phyloP scores from a whole-genome alignment of 2,329 filamentous ascomycete genomes.

The Ilyonectria robusta region DNA sequence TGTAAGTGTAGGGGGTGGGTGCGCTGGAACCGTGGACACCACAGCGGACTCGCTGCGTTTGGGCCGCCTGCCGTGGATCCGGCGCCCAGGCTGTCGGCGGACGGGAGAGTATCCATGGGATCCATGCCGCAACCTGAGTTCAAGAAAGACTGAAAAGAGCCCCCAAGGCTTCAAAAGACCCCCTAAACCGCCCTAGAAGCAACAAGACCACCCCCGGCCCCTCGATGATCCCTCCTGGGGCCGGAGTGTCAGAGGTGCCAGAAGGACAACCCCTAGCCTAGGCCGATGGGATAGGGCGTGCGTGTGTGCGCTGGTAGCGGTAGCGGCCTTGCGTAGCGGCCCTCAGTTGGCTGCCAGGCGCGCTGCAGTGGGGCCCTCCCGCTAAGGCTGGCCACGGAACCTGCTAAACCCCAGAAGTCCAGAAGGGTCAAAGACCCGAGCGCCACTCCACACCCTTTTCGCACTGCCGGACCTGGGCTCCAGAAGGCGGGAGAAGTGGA shows the following conservation, averaged over 20 bases:
- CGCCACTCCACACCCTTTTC: conserved; percentile 24
- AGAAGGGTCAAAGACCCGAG: conserved; percentile 37
- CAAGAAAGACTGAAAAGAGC: not conserved
- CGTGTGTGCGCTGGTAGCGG: not conserved
- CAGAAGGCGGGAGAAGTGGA: conserved; percentile 13
- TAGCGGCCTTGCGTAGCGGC: not conserved
- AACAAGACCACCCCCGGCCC: not conserved
- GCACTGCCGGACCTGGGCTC: conserved; percentile 33
- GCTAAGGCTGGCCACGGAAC: conserved; percentile 22
- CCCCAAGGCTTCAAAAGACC: conserved; percentile 11
- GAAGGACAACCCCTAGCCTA: not conserved
- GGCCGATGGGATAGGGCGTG: not conserved
- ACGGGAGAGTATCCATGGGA: conserved; percentile 15
- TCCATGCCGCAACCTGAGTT: not conserved
- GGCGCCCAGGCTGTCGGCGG: no score
- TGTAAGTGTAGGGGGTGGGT: not conserved
- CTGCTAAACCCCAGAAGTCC: conserved; percentile 36
- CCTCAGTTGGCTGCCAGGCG: not conserved
- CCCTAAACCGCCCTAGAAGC: conserved; percentile 2
- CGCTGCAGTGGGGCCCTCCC: not conserved
- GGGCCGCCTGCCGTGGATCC: not conserved
- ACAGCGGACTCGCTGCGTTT: not conserved
- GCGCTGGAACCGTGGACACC: not conserved
- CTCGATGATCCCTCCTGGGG: not conserved
- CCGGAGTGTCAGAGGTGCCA: not conserved